phyloP scores from a whole-genome alignment of 1,284 basidiomycete genomes.

The Neonothopanus nambi region DNA sequence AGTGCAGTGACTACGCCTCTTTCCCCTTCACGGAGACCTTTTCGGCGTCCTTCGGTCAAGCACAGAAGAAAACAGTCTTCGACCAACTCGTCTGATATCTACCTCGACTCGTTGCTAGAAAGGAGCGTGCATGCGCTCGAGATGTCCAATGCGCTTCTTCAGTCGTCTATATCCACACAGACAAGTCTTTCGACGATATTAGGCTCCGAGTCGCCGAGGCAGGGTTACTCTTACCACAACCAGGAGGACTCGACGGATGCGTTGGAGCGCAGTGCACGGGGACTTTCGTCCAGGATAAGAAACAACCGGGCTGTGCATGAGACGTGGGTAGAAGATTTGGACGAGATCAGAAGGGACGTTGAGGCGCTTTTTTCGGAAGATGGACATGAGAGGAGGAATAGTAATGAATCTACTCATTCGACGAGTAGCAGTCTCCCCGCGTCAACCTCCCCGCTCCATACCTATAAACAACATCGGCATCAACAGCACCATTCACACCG shows the following conservation, averaged over 20 bases:
- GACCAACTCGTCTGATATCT: slow-evolving; percentile 35
- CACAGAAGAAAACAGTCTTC: slow-evolving; percentile 14
- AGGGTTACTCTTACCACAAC: not conserved
- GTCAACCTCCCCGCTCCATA: slow-evolving; percentile 21
- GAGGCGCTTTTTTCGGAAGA: slow-evolving; percentile 50
- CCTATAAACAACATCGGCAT: slow-evolving; percentile 2
- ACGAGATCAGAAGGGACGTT: slow-evolving; percentile 61
- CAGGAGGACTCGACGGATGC: not conserved
- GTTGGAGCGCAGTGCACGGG: slow-evolving; percentile 9
- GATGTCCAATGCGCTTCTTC: slow-evolving; percentile 75
- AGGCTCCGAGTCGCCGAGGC: slow-evolving; percentile 17
- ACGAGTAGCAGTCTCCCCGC: slow-evolving; percentile 55
- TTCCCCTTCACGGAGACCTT: slow-evolving; percentile 13
- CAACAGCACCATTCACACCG: slow-evolving; percentile 29
- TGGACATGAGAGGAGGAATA: slow-evolving; percentile 6
- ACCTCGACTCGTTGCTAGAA: slow-evolving; percentile 73
- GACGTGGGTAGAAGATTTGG: slow-evolving; percentile 67
- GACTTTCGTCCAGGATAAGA: slow-evolving; percentile 11
- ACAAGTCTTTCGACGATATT: slow-evolving; percentile 51
- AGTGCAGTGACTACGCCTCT: slow-evolving; percentile 18
- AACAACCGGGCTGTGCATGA: slow-evolving; percentile 34
- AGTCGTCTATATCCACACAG: slow-evolving; percentile 71
- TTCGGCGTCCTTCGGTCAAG: not conserved
- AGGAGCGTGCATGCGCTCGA: slow-evolving; percentile 81
- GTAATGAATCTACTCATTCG: slow-evolving; percentile 3